Evolutionary conservation across 176 grass and related monocot genomes (phyloP), one percentile per base, ranked within the genome.

Genomic region (Carex scoparia): DNA sequence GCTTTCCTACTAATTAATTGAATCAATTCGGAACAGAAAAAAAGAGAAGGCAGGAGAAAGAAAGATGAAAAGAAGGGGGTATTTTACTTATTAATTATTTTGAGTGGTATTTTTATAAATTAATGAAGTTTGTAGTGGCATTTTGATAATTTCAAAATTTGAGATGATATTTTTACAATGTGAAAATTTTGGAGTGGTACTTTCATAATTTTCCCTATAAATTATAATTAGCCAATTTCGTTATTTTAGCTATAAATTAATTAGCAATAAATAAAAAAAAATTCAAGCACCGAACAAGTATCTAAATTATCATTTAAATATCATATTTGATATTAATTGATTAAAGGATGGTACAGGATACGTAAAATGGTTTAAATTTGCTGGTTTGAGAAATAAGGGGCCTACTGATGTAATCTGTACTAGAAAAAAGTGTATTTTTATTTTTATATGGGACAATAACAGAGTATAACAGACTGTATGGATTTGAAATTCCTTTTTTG

Each of bases 381-480:
- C 46, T 75, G 10, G 5, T 49, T 77, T 49, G 49, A 57, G 27
- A 56, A 56, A 76, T 49, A 32, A 16, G 73, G 48, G 49, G 4
- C 19, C 49, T 32, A 32, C 27, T 72, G 40, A 44, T 72, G 14
- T 10, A 78, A 32, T 27, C 4, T 76, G 32, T 14, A 32, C 48
- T 4, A 40, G 11, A 13, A 71, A 75, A 54, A 75, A 71, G 7
- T 40, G 71, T 53, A 5, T 74, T 37, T 37, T 37, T 37, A 32
- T 49, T 49, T 54, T 40, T 40, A 76, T 16, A 15, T 27, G 10
- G 27, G 23, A 16, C 28, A 57, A 23, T 51, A 76, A 76, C 74
- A 32, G 74, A 33, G 51, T 57, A 78, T 78, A 56, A 78, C 74
- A 78, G 74, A 78, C 44, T 78, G 51, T 77, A 77, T 78, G 51